Conservation (phyloP, 768 basidiomycete genomes). For the Epithele typhae region DNA sequence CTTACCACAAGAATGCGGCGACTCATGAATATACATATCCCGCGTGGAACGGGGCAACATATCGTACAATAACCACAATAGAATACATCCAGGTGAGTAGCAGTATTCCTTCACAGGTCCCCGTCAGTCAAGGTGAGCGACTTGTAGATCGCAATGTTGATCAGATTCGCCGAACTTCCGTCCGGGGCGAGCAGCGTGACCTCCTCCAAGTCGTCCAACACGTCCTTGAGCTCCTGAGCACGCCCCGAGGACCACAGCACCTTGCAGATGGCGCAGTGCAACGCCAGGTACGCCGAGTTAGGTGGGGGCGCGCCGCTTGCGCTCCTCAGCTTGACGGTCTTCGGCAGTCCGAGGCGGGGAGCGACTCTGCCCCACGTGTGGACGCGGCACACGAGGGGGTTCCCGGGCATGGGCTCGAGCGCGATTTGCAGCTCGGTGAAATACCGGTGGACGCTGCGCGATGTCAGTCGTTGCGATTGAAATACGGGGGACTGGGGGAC, state of each 20-base stretch:
- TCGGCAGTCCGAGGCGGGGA: conserved; percentile 10
- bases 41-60: too few relatives aligned
- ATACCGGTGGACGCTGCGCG: conserved; percentile 3
- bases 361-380: conserved; percentile 15
- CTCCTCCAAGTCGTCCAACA: conserved; percentile 13
- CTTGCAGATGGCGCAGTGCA: conserved; percentile 11
- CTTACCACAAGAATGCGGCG: too few relatives aligned
- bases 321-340: conserved; percentile 8
- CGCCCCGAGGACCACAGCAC: conserved; percentile 11
- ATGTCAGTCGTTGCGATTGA: not conserved
- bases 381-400: too few relatives aligned
- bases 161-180: conserved; percentile 11
- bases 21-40: too few relatives aligned
- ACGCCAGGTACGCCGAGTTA: conserved; percentile 11
- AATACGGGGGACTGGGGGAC: not conserved
- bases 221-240: conserved; percentile 13
- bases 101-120: not conserved
- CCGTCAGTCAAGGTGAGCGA: conserved; percentile 1
- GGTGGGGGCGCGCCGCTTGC: not conserved
- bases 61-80: too few relatives aligned
- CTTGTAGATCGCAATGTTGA: conserved; percentile 13
- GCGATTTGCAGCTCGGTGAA: too few relatives aligned
- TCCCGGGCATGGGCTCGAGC: too few relatives aligned
- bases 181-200: conserved; percentile 12
- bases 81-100: too few relatives aligned